Evolutionary conservation across 2,329 filamentous ascomycete genomes (phyloP).

Genomic region (Penicillium thymicola): DNA sequence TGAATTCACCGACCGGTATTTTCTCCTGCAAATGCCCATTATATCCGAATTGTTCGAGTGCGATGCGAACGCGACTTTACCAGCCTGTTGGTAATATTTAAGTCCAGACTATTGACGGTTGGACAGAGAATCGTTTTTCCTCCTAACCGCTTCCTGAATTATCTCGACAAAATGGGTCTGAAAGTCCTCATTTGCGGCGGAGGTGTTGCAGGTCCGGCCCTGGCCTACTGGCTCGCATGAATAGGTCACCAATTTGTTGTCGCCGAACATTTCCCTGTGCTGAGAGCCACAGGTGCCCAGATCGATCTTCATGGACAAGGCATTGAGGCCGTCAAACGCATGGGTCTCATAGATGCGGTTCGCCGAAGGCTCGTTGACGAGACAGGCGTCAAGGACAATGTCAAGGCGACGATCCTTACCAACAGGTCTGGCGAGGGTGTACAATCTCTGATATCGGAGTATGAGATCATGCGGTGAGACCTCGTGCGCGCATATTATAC

Average conservation of each 20-base stretch:
- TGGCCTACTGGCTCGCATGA: slow-evolving; percentile 50
- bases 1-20: neutral
- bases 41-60: neutral
- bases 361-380: slow-evolving; percentile 46
- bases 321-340: slow-evolving; percentile 50
- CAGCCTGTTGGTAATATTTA: neutral
- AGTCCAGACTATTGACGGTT: neutral
- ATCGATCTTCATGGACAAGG: slow-evolving; percentile 54
- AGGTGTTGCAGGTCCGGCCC: slow-evolving; percentile 42
- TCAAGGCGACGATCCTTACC: slow-evolving; percentile 41
- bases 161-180: slow-evolving; percentile 31
- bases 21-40: neutral
- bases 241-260: slow-evolving; percentile 38
- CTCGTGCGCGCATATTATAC: slow-evolving; percentile 52
- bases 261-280: slow-evolving; percentile 40
- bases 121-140: neutral
- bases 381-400: slow-evolving; percentile 42
- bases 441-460: slow-evolving; percentile 52
- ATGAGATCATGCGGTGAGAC: slow-evolving; percentile 59
- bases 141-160: neutral
- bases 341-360: slow-evolving; percentile 49
- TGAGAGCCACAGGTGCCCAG: slow-evolving; percentile 51
- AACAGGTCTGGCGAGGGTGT: slow-evolving; percentile 45
- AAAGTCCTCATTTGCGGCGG: slow-evolving; percentile 50
- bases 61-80: too few relatives aligned